These are phyloP conservation scores for Cadophora sp. DNA, from an alignment of 2,329 filamentous ascomycete species.

Conservation along the genomic window DNA sequence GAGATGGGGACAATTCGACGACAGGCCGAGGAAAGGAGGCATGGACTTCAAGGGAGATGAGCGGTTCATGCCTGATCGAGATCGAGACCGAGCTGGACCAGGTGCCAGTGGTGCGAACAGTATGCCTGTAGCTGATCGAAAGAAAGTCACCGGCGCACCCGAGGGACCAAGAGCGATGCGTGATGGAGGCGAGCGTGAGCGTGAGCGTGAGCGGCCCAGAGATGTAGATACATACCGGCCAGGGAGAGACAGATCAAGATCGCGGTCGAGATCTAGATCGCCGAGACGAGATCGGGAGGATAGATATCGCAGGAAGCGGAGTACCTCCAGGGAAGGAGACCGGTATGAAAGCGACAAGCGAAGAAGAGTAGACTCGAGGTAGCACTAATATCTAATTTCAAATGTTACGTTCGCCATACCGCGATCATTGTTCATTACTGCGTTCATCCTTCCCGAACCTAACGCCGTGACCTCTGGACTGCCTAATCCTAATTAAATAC, in stretches of 20 bases:
- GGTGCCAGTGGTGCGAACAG: conserved; percentile 72
- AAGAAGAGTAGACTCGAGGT: conserved; percentile 56
- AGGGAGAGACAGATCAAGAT: conserved; percentile 45
- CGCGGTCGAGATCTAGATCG: conserved; percentile 58
- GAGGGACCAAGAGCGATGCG: conserved; percentile 42
- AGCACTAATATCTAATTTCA: conserved; percentile 26
- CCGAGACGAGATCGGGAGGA: conserved; percentile 57
- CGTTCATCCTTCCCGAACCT: conserved; percentile 11
- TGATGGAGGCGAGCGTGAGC: conserved; percentile 41
- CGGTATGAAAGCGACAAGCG: conserved; percentile 66
- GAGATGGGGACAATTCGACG: conserved; percentile 74
- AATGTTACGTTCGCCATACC: conserved; percentile 19
- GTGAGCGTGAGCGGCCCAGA: conserved; percentile 45
- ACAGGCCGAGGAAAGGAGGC: conserved; percentile 50
- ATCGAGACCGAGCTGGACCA: conserved; percentile 55
- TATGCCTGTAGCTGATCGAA: conserved; percentile 69
- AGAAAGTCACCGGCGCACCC: conserved; percentile 40
- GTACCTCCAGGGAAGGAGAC: conserved; percentile 59
- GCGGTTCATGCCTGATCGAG: conserved; percentile 70
- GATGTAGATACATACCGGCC: conserved; percentile 43
- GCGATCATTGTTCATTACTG: conserved; percentile 19
- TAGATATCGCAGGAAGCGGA: conserved; percentile 60
- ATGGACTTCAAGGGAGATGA: conserved; percentile 62
- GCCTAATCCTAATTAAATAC: conserved; percentile 8
- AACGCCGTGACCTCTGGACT: conserved; percentile 10